Evolutionary conservation across 192 early-diverging fungal genomes (phyloP).

Genomic region (Backusella tuberculispora): DNA sequence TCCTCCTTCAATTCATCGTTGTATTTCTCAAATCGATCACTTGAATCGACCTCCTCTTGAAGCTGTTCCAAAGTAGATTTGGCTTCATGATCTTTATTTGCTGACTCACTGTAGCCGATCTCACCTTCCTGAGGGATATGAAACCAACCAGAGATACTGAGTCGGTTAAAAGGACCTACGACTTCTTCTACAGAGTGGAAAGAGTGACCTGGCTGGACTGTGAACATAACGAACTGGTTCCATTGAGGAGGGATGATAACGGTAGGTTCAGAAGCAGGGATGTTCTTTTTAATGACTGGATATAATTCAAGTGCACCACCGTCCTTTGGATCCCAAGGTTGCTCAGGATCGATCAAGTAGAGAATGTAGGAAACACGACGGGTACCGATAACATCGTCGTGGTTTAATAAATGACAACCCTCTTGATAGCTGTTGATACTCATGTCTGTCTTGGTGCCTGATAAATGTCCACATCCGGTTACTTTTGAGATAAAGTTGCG

Average conservation of each 20-base stretch:
- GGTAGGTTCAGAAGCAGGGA: conserved; percentile 65
- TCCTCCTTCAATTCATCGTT: conserved; percentile 25
- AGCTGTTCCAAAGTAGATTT: conserved; percentile 65
- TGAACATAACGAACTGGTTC: conserved; percentile 83
- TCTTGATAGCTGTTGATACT: conserved; percentile 71
- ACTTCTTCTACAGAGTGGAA: conserved; percentile 86
- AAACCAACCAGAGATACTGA: conserved; percentile 80
- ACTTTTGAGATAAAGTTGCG: conserved; percentile 65
- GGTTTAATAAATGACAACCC: conserved; percentile 77
- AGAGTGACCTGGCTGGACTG: conserved; percentile 76
- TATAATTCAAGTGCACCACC: conserved; percentile 83
- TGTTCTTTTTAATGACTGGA: conserved; percentile 60
- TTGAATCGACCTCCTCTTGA: conserved; percentile 35
- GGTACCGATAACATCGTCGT: conserved; percentile 84
- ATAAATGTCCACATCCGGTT: conserved; percentile 72
- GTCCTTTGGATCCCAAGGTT: conserved; percentile 59
- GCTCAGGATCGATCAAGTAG: conserved; percentile 70
- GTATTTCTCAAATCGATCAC: conserved; percentile 43
- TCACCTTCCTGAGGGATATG: conserved; percentile 77
- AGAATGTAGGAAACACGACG: conserved; percentile 78
- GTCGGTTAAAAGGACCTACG: conserved; percentile 54
- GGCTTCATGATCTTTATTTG: conserved; percentile 47
- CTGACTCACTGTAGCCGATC: conserved; percentile 56
- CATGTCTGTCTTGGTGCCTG: conserved; percentile 71
- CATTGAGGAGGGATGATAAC: conserved; percentile 61